Percentiles rank a stretch among this genome's conserved stretches.
These are phyloP conservation scores for Lactarius sanguifluus DNA, from an alignment of 768 basidiomycete species.

Conservation along the genomic window DNA sequence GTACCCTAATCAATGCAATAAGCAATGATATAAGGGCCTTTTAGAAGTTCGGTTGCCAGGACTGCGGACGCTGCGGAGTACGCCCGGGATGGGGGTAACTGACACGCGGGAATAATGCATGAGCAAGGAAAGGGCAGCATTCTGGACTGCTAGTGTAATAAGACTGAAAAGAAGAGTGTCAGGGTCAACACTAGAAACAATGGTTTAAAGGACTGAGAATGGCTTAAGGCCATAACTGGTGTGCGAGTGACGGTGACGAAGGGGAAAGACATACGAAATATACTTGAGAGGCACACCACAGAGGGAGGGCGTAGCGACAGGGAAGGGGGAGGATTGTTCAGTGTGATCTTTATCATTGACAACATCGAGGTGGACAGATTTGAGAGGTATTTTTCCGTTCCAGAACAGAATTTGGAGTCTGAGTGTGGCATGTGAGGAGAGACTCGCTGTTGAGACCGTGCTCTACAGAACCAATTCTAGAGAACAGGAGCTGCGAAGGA, in stretches of 20 bases:
- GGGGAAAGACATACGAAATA: conserved; percentile 57
- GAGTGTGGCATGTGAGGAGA: conserved; percentile 20
- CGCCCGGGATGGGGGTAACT: conserved; percentile 63
- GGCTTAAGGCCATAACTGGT: neutral
- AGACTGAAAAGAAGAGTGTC: conserved; percentile 46
- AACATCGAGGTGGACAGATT: conserved; percentile 18
- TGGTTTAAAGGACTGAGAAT: too few species aligned
- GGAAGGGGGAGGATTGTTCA: conserved; percentile 34
- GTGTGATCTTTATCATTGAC: conserved; percentile 7
- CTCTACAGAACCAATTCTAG: neutral
- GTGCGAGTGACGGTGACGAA: neutral
- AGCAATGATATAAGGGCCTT: conserved; percentile 81
- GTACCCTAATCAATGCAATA: conserved; percentile 74
- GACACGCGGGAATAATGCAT: conserved; percentile 96
- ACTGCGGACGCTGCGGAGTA: conserved; percentile 97
- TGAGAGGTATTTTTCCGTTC: conserved; percentile 20
- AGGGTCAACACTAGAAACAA: neutral
- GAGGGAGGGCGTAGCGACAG: conserved; percentile 50
- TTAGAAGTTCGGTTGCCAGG: conserved; percentile 90
- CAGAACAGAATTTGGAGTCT: conserved; percentile 24
- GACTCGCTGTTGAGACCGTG: conserved; percentile 11
- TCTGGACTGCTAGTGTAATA: conserved; percentile 87
- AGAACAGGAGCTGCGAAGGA: neutral
- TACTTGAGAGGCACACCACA: conserved; percentile 78
- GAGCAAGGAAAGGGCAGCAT: conserved; percentile 85